Percentiles rank a stretch among this genome's conserved stretches.
Evolutionary conservation across 495 filamentous ascomycete species (phyloP).

Genomic region (Penicillium alfredii): DNA sequence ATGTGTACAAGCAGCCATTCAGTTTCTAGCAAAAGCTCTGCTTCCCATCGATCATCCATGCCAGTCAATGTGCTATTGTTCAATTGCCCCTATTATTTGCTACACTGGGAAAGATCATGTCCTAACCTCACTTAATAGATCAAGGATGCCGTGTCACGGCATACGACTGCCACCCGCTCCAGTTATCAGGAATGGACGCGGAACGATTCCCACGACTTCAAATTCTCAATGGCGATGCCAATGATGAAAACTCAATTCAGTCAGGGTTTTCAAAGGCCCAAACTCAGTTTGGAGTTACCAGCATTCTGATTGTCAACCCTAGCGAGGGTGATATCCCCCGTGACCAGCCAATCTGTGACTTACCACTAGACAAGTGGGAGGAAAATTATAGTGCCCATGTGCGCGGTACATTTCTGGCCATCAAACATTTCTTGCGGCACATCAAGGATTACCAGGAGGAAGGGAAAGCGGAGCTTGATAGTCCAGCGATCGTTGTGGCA

Average conservation of each 20-base stretch:
- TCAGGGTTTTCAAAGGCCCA: conserved; percentile 37
- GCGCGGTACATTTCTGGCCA: conserved; percentile 50
- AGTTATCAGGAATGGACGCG: conserved; percentile 16
- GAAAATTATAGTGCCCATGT: conserved; percentile 45
- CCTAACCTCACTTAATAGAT: conserved; percentile 27
- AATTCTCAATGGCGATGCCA: conserved; percentile 41
- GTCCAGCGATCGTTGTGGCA: conserved; percentile 50
- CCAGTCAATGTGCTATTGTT: too few species aligned
- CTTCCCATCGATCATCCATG: too few species aligned
- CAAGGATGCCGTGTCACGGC: conserved; percentile 51
- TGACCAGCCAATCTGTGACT: conserved; percentile 48
- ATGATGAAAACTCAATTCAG: conserved; percentile 41
- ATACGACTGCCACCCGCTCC: conserved; percentile 35
- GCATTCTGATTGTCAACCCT: conserved; percentile 50
- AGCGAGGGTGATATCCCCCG: conserved; percentile 41
- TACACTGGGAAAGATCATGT: too few species aligned
- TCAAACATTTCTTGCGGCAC: conserved; percentile 50
- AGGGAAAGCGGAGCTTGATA: conserved; percentile 34
- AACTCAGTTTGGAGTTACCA: conserved; percentile 45
- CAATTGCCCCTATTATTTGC: too few species aligned
- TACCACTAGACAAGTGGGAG: conserved; percentile 47
- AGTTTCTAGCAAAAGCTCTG: too few species aligned
- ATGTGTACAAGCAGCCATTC: too few species aligned
- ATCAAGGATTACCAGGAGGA: conserved; percentile 31
- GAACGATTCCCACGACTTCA: conserved; percentile 29